Percentiles rank a stretch among this genome's conserved stretches.
phyloP scores from a whole-genome alignment of 768 basidiomycete species.

The Psilocybe cyanescens region DNA sequence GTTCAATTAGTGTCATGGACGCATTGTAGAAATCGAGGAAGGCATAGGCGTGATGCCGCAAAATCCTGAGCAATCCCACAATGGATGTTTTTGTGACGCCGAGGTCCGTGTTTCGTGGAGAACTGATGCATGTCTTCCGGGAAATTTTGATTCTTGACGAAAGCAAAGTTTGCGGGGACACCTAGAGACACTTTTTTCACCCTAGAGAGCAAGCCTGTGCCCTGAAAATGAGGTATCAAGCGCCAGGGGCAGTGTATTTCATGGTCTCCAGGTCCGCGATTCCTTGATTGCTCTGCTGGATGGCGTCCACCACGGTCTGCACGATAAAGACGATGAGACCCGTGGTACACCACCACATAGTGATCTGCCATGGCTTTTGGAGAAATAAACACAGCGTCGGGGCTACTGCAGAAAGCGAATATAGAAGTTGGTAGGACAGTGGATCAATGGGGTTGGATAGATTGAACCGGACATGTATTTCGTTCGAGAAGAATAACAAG shows the following conservation, averaged over 20 bases:
- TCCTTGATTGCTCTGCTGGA: slow-evolving; percentile 46
- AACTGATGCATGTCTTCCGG: too few species aligned
- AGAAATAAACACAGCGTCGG: slow-evolving; percentile 53
- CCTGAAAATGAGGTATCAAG: slow-evolving; percentile 32
- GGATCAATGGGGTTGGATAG: slow-evolving; percentile 27
- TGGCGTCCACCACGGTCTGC: slow-evolving; percentile 48
- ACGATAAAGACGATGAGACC: slow-evolving; percentile 45
- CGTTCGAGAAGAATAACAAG: slow-evolving; percentile 42
- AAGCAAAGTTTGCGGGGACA: too few species aligned
- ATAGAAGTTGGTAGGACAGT: slow-evolving; percentile 35
- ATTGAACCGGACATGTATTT: slow-evolving; percentile 37
- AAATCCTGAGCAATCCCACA: too few species aligned
- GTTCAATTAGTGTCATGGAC: too few species aligned
- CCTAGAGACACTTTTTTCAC: too few species aligned
- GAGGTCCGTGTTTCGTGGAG: too few species aligned
- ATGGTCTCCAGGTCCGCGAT: slow-evolving; percentile 55
- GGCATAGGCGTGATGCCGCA: too few species aligned
- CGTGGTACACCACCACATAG: slow-evolving; percentile 56
- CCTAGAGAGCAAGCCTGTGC: too few species aligned
- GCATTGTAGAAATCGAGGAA: too few species aligned
- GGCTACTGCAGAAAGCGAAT: slow-evolving; percentile 44
- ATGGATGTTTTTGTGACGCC: too few species aligned
- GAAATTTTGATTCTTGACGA: too few species aligned
- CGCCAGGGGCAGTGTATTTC: slow-evolving; percentile 59
- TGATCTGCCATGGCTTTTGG: slow-evolving; percentile 54